phyloP scores from a whole-genome alignment of 495 filamentous ascomycete genomes.

The Lasiosphaeria miniovina region DNA sequence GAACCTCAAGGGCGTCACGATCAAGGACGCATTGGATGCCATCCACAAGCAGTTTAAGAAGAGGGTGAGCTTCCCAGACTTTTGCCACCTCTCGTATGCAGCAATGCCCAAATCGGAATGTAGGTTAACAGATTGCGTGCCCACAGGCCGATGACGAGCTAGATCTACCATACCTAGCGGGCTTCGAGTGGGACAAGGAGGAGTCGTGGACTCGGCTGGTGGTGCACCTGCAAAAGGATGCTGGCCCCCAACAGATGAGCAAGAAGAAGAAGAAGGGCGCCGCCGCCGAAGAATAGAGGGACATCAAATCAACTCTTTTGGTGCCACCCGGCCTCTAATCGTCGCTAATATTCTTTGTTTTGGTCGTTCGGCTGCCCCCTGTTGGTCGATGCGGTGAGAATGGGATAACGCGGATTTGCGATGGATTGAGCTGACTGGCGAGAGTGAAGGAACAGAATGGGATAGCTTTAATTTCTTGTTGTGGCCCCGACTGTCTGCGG shows the following conservation, averaged over 20 bases:
- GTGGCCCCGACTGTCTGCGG: too few relatives aligned
- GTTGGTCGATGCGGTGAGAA: conserved; percentile 12
- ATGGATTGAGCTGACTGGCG: conserved; percentile 2
- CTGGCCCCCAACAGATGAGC: conserved; percentile 46
- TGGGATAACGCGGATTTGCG: conserved; percentile 5
- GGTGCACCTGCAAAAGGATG: conserved; percentile 77
- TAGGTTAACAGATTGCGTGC: not conserved
- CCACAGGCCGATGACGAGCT: conserved; percentile 83
- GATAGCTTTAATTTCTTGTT: not conserved
- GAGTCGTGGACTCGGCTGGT: conserved; percentile 70
- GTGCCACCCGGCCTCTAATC: not conserved
- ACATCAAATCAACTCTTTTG: not conserved
- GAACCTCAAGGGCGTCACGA: conserved; percentile 87
- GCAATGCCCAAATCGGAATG: too few relatives aligned
- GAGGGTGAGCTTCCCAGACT: conserved; percentile 55
- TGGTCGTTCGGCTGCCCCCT: conserved; percentile 10
- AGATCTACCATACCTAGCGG: conserved; percentile 74
- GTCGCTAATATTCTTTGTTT: not conserved
- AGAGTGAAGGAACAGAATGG: not conserved
- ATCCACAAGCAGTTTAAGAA: conserved; percentile 95
- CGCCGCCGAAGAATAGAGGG: conserved; percentile 45
- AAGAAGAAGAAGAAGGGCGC: conserved; percentile 74
- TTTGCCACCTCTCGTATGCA: not conserved
- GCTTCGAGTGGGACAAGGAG: conserved; percentile 93
- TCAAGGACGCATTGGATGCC: conserved; percentile 90